Conservation (phyloP, 768 basidiomycete species). For the Paxillus ammoniavirescens region DNA sequence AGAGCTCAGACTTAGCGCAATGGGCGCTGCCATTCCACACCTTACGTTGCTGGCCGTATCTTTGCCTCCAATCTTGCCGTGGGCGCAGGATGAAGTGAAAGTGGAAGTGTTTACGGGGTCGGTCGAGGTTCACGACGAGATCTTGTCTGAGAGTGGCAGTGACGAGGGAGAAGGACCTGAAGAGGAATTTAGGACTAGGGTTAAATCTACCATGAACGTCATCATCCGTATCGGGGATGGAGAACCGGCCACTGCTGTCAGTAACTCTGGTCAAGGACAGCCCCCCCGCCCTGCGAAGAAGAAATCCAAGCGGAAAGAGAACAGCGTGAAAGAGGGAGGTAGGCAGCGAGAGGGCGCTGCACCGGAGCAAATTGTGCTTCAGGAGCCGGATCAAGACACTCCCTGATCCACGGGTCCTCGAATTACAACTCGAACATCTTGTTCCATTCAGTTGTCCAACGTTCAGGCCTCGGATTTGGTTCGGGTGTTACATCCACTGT, state of each 20-base stretch:
- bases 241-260: slow-evolving; percentile 32
- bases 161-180: slow-evolving; percentile 62
- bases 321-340: slow-evolving; percentile 3
- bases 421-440: not conserved
- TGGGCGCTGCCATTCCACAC: slow-evolving; percentile 89
- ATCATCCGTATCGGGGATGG: slow-evolving; percentile 63
- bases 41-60: slow-evolving; percentile 68
- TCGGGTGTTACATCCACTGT: too few relatives aligned
- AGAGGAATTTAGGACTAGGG: slow-evolving; percentile 57
- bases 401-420: slow-evolving; percentile 8
- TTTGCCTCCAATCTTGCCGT: slow-evolving; percentile 72
- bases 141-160: slow-evolving; percentile 40
- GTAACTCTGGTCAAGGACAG: slow-evolving; percentile 2
- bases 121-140: slow-evolving; percentile 73
- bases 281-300: slow-evolving; percentile 3
- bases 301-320: slow-evolving; percentile 8
- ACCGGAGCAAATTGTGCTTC: slow-evolving; percentile 32
- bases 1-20: slow-evolving; percentile 70
- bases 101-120: slow-evolving; percentile 67
- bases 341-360: slow-evolving; percentile 3
- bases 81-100: slow-evolving; percentile 57
- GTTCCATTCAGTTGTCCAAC: not conserved
- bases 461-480: too few relatives aligned
- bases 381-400: slow-evolving; percentile 44
- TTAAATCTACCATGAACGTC: slow-evolving; percentile 67